Evolutionary conservation across 2,329 filamentous ascomycete genomes (phyloP).

Genomic region (Phyllosticta citribraziliensis): DNA sequence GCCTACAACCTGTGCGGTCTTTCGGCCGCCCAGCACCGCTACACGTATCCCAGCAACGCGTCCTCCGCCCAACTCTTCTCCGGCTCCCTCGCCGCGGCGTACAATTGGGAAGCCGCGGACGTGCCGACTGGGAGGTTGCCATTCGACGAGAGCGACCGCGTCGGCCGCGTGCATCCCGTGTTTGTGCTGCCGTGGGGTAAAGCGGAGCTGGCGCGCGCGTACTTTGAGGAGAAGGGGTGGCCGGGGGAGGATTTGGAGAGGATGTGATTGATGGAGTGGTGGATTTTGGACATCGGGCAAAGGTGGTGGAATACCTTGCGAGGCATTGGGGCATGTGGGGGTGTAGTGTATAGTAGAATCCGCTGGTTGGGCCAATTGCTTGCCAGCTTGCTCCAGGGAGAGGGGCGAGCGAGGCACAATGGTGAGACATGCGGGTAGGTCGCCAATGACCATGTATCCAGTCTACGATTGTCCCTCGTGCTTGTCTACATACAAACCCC

Average conservation of each 20-base stretch:
- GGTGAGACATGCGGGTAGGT: neutral
- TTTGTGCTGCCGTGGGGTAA: constrained; percentile 70
- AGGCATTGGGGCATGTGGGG: neutral
- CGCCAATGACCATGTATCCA: neutral
- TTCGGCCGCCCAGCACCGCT: constrained; percentile 66
- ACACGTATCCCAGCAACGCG: constrained; percentile 32
- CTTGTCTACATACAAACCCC: too few relatives aligned
- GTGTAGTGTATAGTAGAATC: neutral
- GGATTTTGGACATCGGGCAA: neutral
- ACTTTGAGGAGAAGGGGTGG: constrained; percentile 51
- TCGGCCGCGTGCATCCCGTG: constrained; percentile 68
- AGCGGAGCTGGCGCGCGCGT: constrained; percentile 54
- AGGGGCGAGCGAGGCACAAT: neutral
- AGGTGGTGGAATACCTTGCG: neutral
- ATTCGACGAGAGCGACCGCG: constrained; percentile 60
- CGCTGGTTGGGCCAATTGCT: neutral
- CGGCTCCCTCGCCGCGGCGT: constrained; percentile 28
- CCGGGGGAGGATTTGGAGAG: constrained; percentile 33
- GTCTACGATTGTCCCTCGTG: neutral
- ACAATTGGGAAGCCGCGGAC: constrained; percentile 38
- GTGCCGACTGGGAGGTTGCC: constrained; percentile 25
- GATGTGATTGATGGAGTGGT: neutral
- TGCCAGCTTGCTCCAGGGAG: neutral
- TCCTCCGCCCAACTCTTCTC: constrained; percentile 16
- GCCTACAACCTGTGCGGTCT: constrained; percentile 78